Conservation (phyloP, 2,329 filamentous ascomycete genomes). For the Blastomyces silverae region DNA sequence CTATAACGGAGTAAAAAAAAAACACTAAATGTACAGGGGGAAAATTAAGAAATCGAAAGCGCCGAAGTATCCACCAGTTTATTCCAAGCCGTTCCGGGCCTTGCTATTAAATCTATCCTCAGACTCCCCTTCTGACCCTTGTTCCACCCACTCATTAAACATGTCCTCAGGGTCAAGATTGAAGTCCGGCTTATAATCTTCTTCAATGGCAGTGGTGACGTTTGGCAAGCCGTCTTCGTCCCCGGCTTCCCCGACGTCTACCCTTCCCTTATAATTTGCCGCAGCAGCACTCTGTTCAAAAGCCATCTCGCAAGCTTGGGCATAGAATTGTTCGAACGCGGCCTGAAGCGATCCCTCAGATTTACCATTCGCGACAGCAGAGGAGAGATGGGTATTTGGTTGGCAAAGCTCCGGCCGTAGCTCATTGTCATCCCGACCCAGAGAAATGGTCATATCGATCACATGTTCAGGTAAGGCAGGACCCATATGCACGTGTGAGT, state of each 20-base stretch:
- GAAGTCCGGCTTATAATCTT: background rate
- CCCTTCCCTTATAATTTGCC: conserved; percentile 15
- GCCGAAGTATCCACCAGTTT: background rate
- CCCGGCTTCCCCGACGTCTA: background rate
- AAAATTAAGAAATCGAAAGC: background rate
- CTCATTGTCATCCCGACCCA: conserved; percentile 21
- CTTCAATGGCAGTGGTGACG: background rate
- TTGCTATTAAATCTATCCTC: conserved; percentile 3
- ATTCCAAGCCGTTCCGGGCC: background rate
- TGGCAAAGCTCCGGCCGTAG: conserved; percentile 7
- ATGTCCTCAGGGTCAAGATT: conserved; percentile 6
- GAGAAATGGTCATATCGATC: conserved; percentile 31
- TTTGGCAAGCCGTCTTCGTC: background rate
- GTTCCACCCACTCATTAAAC: conserved; percentile 1
- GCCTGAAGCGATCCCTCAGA: conserved; percentile 21
- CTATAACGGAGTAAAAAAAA: background rate
- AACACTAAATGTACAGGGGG: background rate
- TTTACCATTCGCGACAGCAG: conserved; percentile 12
- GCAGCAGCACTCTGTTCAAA: conserved; percentile 29
- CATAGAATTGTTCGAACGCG: conserved; percentile 35
- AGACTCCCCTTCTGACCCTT: background rate
- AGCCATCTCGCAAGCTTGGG: conserved; percentile 34
- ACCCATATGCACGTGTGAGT: conserved; percentile 30
- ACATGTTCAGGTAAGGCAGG: conserved; percentile 29
- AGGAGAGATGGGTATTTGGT: conserved; percentile 7